Base-by-base conservation (phyloP, 371 early-diverging fungal genomes). In the Mucor circinelloides region DNA sequence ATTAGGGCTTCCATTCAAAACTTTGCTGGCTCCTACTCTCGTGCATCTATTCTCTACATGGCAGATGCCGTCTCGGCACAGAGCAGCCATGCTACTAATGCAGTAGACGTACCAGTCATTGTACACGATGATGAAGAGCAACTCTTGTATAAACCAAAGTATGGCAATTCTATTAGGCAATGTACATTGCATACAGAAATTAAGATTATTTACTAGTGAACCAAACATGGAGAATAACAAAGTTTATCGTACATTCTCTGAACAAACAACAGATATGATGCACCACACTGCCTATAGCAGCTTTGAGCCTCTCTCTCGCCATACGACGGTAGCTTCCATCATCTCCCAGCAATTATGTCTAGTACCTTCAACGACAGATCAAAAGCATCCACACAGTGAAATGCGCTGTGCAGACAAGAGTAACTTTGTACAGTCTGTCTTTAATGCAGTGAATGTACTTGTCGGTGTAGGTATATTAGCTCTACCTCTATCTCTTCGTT, bases 391-490 rank as follows among this genome's bases (percentile, higher is more conserved):
- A 13, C 38, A 59, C 1, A 23, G n/a, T 13, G 31, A 52, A 25
- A 25, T 25, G 12, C 25, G 27, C 52, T 10, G 6, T 52, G 27
- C 10, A 10, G 27, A 8, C 15, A 66, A 58, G 21, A 70, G 70
- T 62, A 72, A 50, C 21, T 70, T 66, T 74, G 6, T 85, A 75
- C 85, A 89, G 52, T 75, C 85, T 17, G 62, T 78, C 6, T 87
- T 86, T 58, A 87, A 88, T 72, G 69, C 86, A n/a, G 75, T 87
- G 58, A 89, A 90, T 62, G 74, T 89, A 0, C 70, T 89, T 15
- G 84, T 89, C 36, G 90, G 89, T n/a, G 85, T 88, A 27, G 83
- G 85, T 19, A 77, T 85, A 60, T 64, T 86, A 42, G 77, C 81
- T 0, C 64, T 81, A 1, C 79, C 81, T 2, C 67, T 71, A 70